Evolutionary conservation across 2,329 filamentous ascomycete species (phyloP), one percentile per base, ranked within the genome.

Genomic region (Bipolaris cookei): DNA sequence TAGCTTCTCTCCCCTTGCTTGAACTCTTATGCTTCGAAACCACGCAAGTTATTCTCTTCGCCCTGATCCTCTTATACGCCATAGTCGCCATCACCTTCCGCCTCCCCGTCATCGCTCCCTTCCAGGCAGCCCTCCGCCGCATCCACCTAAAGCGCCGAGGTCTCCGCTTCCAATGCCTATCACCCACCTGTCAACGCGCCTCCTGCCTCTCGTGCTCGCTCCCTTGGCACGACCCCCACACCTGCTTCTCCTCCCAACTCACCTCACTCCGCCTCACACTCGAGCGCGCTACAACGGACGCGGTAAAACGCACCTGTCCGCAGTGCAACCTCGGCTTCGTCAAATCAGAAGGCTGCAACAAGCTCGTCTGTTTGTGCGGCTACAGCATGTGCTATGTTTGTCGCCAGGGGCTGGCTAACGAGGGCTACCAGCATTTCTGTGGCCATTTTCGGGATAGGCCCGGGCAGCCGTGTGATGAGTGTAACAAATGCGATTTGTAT

Each of bases 331-430:
- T 93, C 8, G 91, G 89, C 14, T 98, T 98, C 74, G 91, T 99
- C 78, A 98, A 98, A 76, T 89, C 88, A 6, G 88, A 89, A 23
- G 95, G 95, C 69, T 99, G 95, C 84, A 99, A 99, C 81, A 98
- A 98, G 79, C 84, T 99, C 38, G 94, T 92, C 5, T 98, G 95
- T 73, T 88, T 92, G 14, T 99, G 95, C 77, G 95, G 95, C 7
- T 98, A 98, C 78, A 90, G 90, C 67, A 98, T 98, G 94, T 99
- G 95, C 76, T 99, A 99, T 72, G 87, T 98, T 44, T 99, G 95
- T 76, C 90, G 95, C 38, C 72, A 77, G 39, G 77, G 80, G n/a
- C 78, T 84, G 16, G 80, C 85, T 47, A 58, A 79, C 2, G 89
- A 93, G 73, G 93, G 94, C 0, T 98, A 99, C 76, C 84, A 87